These are phyloP conservation scores for Kalmanozyma brasiliensis DNA, from an alignment of 1,284 basidiomycete species.

Conservation along the genomic window DNA sequence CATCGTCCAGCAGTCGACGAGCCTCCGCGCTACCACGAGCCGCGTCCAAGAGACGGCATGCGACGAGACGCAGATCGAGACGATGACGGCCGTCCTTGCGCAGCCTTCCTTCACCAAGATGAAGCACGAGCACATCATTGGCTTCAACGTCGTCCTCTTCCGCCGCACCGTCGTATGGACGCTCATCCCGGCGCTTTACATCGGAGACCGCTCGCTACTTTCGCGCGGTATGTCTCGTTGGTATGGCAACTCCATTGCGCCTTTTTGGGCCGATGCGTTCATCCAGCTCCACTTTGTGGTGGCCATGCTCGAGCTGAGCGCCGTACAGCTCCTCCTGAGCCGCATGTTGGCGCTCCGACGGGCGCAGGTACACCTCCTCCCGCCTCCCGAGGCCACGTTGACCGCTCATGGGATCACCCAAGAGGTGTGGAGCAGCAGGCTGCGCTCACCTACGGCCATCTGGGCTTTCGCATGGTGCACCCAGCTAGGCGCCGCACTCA, in stretches of 20 bases:
- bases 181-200: not conserved
- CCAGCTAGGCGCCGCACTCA: not conserved
- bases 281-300: not conserved
- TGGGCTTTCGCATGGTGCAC: not conserved
- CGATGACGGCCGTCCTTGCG: no score
- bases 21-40: no score
- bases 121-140: not conserved
- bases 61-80: no score
- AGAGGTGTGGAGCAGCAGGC: not conserved
- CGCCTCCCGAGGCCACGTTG: not conserved
- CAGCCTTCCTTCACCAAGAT: no score
- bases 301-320: not conserved
- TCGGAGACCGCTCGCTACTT: not conserved
- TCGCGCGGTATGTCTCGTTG: not conserved
- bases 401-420: not conserved
- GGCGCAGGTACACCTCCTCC: not conserved
- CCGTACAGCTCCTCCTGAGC: not conserved
- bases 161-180: not conserved
- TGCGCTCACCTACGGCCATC: not conserved
- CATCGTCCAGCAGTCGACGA: no score
- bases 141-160: not conserved
- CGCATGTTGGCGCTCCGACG: not conserved
- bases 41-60: no score
- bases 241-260: not conserved
- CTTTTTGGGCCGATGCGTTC: not conserved